phyloP scores from a whole-genome alignment of 768 basidiomycete species.

The Rhizopogon vesiculosus region DNA sequence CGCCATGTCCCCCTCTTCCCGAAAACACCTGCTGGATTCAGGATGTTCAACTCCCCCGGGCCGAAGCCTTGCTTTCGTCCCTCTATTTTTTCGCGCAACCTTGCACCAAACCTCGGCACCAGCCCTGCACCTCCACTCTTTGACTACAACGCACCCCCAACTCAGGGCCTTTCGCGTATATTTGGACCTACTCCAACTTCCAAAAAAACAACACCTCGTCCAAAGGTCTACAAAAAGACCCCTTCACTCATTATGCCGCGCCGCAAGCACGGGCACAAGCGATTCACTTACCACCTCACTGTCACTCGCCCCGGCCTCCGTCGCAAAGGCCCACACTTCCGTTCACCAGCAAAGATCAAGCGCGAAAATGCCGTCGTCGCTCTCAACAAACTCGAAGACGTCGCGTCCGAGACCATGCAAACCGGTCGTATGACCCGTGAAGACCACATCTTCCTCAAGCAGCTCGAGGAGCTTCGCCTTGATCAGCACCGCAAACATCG shows the following conservation, averaged over 20 bases:
- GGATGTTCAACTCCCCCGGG: conserved; percentile 9
- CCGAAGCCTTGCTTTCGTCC: conserved; percentile 10
- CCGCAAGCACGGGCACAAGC: conserved; percentile 15
- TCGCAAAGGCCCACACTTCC: conserved; percentile 1
- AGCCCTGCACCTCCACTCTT: background rate
- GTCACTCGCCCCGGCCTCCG: conserved; percentile 1
- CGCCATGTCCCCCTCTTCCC: conserved; percentile 9
- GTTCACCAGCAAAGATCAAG: background rate
- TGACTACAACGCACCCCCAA: conserved; percentile 9
- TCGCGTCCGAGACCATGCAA: conserved; percentile 11
- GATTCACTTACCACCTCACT: conserved; percentile 7
- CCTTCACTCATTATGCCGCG: background rate
- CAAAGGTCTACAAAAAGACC: background rate
- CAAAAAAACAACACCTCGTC: background rate
- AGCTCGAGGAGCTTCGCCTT: conserved; percentile 12
- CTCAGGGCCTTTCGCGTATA: conserved; percentile 1
- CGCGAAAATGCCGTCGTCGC: background rate
- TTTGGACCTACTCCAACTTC: background rate
- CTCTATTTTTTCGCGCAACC: background rate
- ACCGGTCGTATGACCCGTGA: conserved; percentile 9
- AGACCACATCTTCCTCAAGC: conserved; percentile 22
- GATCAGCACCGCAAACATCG: conserved; percentile 9
- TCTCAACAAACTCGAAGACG: background rate
- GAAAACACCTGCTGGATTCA: conserved; percentile 22
- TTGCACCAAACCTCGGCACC: conserved; percentile 4